Evolutionary conservation across 345 rosid species (phyloP).

Genomic region (Passiflora organensis): DNA sequence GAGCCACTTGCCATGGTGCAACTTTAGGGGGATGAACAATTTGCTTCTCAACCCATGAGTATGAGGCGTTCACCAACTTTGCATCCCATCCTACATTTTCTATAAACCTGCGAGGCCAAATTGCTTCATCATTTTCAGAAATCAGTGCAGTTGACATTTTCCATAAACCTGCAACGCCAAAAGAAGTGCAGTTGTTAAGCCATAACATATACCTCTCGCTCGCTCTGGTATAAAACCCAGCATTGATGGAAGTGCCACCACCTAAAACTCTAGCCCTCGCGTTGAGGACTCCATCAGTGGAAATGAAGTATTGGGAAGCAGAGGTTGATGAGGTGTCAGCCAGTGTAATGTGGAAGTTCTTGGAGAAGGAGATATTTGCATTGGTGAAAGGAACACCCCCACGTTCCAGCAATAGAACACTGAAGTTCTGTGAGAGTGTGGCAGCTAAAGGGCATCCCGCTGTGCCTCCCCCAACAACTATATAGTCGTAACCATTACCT

Average conservation of each 20-base stretch:
- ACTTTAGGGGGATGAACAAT: constrained; percentile 66
- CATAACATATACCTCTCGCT: constrained; percentile 48
- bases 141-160: constrained; percentile 20
- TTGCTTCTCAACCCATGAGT: constrained; percentile 80
- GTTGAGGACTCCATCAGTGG: constrained; percentile 90
- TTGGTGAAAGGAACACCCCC: constrained; percentile 93
- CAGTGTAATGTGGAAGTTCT: constrained; percentile 70
- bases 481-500: constrained; percentile 58
- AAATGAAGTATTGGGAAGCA: constrained; percentile 75
- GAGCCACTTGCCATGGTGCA: constrained; percentile 65
- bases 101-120: constrained; percentile 56
- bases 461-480: constrained; percentile 90
- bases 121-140: background rate
- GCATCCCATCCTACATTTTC: constrained; percentile 72
- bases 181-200: background rate
- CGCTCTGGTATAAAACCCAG: constrained; percentile 90
- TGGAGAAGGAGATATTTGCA: constrained; percentile 73
- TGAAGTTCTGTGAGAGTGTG: constrained; percentile 73
- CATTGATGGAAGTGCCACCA: constrained; percentile 88
- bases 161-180: constrained; percentile 10
- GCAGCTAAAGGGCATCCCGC: constrained; percentile 96
- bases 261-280: constrained; percentile 89
- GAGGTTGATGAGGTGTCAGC: constrained; percentile 76
- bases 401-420: constrained; percentile 81
- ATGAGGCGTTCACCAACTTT: constrained; percentile 73